Conservation (phyloP, 306 rosid species). For the Malus sylvestris region DNA sequence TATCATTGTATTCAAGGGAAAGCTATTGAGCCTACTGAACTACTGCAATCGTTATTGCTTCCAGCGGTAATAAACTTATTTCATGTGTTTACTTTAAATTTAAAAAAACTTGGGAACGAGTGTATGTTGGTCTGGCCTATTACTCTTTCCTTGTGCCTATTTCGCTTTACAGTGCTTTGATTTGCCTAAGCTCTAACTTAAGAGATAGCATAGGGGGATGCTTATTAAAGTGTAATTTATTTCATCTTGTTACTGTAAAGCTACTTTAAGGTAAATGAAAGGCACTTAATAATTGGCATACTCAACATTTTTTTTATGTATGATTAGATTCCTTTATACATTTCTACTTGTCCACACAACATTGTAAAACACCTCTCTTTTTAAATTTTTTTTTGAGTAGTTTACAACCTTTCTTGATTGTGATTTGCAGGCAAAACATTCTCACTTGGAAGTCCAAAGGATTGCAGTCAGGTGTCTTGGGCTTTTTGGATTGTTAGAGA, state of each 20-base stretch:
- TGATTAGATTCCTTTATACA: background rate
- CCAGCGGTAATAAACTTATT: constrained; percentile 60
- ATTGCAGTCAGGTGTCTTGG: constrained; percentile 84
- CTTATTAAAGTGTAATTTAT: background rate
- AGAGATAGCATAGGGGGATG: background rate
- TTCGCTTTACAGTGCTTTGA: background rate
- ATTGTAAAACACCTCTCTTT: background rate
- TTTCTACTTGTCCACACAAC: background rate
- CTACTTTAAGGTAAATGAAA: background rate
- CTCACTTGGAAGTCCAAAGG: constrained; percentile 81
- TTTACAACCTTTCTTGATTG: constrained; percentile 14
- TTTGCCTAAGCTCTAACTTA: background rate
- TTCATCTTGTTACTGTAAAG: background rate
- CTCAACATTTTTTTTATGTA: background rate
- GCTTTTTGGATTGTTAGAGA: constrained; percentile 86
- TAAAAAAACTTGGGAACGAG: background rate
- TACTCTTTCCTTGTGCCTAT: too few species aligned
- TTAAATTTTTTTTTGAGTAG: background rate
- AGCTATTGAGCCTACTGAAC: constrained; percentile 51
- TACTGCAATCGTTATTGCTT: constrained; percentile 72
- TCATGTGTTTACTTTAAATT: background rate
- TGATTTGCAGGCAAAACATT: constrained; percentile 77
- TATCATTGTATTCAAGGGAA: constrained; percentile 49
- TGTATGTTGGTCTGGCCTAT: background rate
- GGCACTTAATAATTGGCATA: background rate